Evolutionary conservation across 345 rosid genomes (phyloP).

Genomic region (Trapa incisa): DNA sequence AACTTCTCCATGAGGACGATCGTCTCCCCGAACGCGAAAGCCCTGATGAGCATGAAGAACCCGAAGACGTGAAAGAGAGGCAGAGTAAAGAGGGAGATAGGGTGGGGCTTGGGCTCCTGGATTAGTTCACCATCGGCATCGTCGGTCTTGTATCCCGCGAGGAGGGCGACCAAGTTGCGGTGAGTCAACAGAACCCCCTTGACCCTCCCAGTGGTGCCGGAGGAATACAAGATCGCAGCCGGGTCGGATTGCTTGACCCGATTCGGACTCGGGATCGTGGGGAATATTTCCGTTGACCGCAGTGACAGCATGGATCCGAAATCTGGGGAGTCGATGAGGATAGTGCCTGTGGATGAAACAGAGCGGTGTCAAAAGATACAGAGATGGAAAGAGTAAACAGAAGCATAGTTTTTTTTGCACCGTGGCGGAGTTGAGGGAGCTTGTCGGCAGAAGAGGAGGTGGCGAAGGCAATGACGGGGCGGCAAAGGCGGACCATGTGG

Average conservation of each 20-base stretch:
- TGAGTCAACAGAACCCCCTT: slow-evolving; percentile 64
- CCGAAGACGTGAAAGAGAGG: slow-evolving; percentile 41
- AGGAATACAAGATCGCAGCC: slow-evolving; percentile 65
- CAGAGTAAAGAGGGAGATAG: slow-evolving; percentile 35
- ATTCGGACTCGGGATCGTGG: not conserved
- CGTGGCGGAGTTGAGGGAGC: slow-evolving; percentile 26
- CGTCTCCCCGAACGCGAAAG: slow-evolving; percentile 27
- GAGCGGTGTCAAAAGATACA: too few relatives aligned
- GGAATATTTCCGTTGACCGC: not conserved
- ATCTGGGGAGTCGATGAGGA: slow-evolving; percentile 68
- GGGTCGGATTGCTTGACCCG: slow-evolving; percentile 43
- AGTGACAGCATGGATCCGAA: slow-evolving; percentile 32
- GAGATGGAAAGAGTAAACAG: too few relatives aligned
- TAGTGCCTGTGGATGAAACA: slow-evolving; percentile 4
- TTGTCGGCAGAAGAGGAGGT: slow-evolving; percentile 32
- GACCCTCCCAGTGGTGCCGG: slow-evolving; percentile 71
- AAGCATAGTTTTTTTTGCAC: not conserved
- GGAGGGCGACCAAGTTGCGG: slow-evolving; percentile 53
- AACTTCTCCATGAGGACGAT: slow-evolving; percentile 34
- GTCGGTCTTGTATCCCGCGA: slow-evolving; percentile 22
- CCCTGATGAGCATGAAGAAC: slow-evolving; percentile 24
- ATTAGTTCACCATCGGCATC: not conserved
- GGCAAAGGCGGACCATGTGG: slow-evolving; percentile 40
- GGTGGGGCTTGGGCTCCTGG: slow-evolving; percentile 17
- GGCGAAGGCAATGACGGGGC: slow-evolving; percentile 65